A percentile compares a stretch with the other conserved stretches of the same genome.
Evolutionary conservation across 192 early-diverging fungal species (phyloP).

Genomic region (Geranomyces variabilis): DNA sequence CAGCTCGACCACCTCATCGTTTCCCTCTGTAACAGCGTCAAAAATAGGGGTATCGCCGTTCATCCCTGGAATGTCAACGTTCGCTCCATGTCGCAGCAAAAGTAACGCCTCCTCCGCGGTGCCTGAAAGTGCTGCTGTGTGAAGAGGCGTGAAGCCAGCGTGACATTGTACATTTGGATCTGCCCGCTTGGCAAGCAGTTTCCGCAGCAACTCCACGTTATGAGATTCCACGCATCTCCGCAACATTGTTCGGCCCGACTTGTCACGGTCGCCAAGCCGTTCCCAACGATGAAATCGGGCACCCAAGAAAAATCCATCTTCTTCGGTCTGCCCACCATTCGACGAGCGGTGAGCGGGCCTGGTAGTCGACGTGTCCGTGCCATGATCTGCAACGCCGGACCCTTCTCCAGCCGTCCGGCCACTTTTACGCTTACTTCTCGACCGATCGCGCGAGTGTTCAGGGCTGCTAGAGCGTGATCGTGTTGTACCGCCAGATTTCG

Average conservation of each 20-base stretch:
- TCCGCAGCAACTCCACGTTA: slow-evolving; percentile 40
- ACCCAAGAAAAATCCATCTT: slow-evolving; percentile 19
- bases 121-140: slow-evolving; percentile 58
- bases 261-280: slow-evolving; percentile 44
- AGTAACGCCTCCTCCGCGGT: slow-evolving; percentile 42
- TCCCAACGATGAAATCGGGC: slow-evolving; percentile 19
- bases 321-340: neutral
- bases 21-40: slow-evolving; percentile 53
- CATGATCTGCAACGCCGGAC: too few relatives aligned
- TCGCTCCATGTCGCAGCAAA: slow-evolving; percentile 53
- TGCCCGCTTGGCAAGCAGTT: slow-evolving; percentile 53
- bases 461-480: too few relatives aligned
- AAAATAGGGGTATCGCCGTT: slow-evolving; percentile 64
- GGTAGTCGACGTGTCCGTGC: neutral
- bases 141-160: slow-evolving; percentile 62
- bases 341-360: neutral
- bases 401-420: too few relatives aligned
- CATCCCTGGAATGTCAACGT: slow-evolving; percentile 51
- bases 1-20: slow-evolving; percentile 52
- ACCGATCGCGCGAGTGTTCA: too few relatives aligned
- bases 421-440: too few relatives aligned
- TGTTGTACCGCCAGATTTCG: too few relatives aligned
- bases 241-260: slow-evolving; percentile 51
- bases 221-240: slow-evolving; percentile 47
- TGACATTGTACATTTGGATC: slow-evolving; percentile 56